Conservation (phyloP, 208 protist species). For the Acanthamoeba sp. region DNA sequence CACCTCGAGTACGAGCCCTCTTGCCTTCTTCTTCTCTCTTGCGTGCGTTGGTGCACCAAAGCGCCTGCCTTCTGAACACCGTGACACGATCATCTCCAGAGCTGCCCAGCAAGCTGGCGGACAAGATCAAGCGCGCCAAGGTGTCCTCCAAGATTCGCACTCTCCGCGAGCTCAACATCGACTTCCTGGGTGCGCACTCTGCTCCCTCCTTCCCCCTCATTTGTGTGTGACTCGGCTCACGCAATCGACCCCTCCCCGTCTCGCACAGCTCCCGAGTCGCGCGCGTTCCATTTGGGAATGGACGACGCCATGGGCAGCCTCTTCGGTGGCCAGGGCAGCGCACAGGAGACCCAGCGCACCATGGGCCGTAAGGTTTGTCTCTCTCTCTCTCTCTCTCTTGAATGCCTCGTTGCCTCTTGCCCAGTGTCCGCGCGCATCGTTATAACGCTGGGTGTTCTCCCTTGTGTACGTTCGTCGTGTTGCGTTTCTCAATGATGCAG, state of each 20-base stretch:
- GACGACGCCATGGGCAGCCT: not conserved
- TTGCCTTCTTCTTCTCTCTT: not conserved
- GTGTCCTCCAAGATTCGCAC: not conserved
- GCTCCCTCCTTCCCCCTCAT: not conserved
- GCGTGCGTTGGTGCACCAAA: not conserved
- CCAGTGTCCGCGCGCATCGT: no score
- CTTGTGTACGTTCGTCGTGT: not conserved
- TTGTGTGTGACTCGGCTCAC: no score
- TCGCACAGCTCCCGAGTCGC: constrained; percentile 17
- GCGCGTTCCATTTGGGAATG: constrained; percentile 7
- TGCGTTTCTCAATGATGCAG: not conserved
- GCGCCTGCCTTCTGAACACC: not conserved
- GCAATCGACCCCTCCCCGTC: no score
- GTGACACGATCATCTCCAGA: not conserved
- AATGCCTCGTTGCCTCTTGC: no score
- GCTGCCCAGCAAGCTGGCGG: not conserved
- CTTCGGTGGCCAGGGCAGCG: not conserved
- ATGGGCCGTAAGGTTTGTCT: not conserved
- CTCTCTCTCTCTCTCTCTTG: no score
- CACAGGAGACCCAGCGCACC: not conserved
- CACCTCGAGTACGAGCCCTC: not conserved
- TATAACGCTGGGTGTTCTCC: no score
- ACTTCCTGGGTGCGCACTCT: constrained; percentile 13
- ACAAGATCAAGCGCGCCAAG: constrained; percentile 3
- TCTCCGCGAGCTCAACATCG: constrained; percentile 11